phyloP scores from a whole-genome alignment of 2,329 filamentous ascomycete genomes.

The Didymella pomorum region DNA sequence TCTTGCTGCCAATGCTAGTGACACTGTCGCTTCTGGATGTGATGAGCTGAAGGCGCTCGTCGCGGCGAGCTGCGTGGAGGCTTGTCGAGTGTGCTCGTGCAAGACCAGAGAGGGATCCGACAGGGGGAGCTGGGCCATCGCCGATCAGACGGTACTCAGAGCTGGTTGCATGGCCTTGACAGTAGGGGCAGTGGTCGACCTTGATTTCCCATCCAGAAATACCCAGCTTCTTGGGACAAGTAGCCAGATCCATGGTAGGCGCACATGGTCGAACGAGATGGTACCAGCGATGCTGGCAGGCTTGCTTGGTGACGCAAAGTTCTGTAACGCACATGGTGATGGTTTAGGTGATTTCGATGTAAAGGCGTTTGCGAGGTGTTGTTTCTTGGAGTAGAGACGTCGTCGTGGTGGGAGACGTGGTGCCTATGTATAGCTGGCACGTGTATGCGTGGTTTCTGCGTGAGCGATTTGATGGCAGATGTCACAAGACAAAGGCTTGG shows the following conservation, averaged over 20 bases:
- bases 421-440: constrained; percentile 13
- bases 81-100: constrained; percentile 52
- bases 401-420: constrained; percentile 35
- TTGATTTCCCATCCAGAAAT: constrained; percentile 61
- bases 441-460: constrained; percentile 15
- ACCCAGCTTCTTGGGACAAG: constrained; percentile 56
- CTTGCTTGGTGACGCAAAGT: constrained; percentile 57
- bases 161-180: constrained; percentile 50
- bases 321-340: constrained; percentile 59
- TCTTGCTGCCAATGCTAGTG: constrained; percentile 46
- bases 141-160: constrained; percentile 58
- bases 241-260: constrained; percentile 55
- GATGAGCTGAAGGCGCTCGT: constrained; percentile 49
- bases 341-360: constrained; percentile 38
- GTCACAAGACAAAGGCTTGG: constrained; percentile 31
- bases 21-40: constrained; percentile 47
- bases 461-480: constrained; percentile 14
- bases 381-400: constrained; percentile 36
- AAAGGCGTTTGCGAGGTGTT: constrained; percentile 28
- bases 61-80: constrained; percentile 47
- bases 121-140: constrained; percentile 48
- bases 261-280: constrained; percentile 56
- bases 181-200: constrained; percentile 58
- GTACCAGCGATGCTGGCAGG: constrained; percentile 61
- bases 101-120: constrained; percentile 51